Evolutionary conservation across 2,329 filamentous ascomycete genomes (phyloP).

Genomic region (Phialophora macrospora): DNA sequence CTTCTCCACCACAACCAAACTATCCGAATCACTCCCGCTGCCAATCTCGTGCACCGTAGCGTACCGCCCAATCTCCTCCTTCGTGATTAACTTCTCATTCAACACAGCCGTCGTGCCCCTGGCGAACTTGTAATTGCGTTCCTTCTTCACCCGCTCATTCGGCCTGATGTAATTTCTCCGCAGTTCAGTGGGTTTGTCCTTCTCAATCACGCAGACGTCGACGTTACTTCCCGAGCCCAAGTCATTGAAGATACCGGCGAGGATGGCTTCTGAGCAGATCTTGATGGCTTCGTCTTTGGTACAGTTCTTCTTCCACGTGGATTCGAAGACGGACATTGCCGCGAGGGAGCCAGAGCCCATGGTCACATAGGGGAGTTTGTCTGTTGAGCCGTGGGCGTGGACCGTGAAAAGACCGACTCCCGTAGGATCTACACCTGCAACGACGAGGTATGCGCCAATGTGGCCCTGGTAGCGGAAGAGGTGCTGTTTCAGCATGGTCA

Average conservation of each 20-base stretch:
- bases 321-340: slow-evolving; percentile 98
- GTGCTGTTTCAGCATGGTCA: slow-evolving; percentile 99
- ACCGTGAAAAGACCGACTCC: slow-evolving; percentile 96
- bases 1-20: slow-evolving; percentile 61
- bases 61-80: slow-evolving; percentile 92
- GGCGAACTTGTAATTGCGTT: slow-evolving; percentile 88
- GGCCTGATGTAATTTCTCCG: slow-evolving; percentile 92
- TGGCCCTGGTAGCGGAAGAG: slow-evolving; percentile 98
- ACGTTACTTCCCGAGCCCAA: slow-evolving; percentile 96
- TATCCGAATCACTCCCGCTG: slow-evolving; percentile 59
- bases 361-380: slow-evolving; percentile 98
- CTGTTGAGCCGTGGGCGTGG: slow-evolving; percentile 95
- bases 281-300: slow-evolving; percentile 80
- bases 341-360: slow-evolving; percentile 97
- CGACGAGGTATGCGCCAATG: slow-evolving; percentile 96
- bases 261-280: slow-evolving; percentile 82
- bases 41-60: slow-evolving; percentile 87
- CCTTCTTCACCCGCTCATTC: slow-evolving; percentile 88
- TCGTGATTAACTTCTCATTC: slow-evolving; percentile 94
- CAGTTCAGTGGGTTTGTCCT: slow-evolving; percentile 85
- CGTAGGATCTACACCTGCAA: slow-evolving; percentile 94
- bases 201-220: slow-evolving; percentile 92
- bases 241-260: slow-evolving; percentile 98
- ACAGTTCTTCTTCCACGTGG: slow-evolving; percentile 82
- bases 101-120: slow-evolving; percentile 93